A percentile compares a stretch with the other conserved stretches of the same genome.
Conservation (phyloP, 164 flowering plant genomes). For the Macadamia tetraphylla region DNA sequence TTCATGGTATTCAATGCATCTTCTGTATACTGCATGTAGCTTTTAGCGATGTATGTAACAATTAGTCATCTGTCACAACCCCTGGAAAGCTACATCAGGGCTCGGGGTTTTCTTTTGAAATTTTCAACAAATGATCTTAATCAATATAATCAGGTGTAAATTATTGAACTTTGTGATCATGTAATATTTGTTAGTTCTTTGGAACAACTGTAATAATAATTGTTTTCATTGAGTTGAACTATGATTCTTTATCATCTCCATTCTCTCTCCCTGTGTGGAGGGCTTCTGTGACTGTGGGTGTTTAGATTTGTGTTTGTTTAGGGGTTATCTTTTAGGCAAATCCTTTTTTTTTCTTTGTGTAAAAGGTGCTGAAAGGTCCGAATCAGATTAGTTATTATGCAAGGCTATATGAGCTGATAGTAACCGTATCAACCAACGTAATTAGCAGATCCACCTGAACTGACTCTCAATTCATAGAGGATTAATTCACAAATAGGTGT, state of each 20-base stretch:
- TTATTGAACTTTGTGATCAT: background rate
- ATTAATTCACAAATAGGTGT: too few relatives aligned
- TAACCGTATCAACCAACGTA: too few relatives aligned
- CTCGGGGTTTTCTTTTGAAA: background rate
- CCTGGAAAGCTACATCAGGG: constrained; percentile 12
- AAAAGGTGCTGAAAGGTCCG: too few relatives aligned
- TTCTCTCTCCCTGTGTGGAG: background rate
- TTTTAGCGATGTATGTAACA: constrained; percentile 3
- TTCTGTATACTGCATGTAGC: constrained; percentile 8
- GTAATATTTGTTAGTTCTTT: background rate
- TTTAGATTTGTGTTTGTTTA: too few relatives aligned
- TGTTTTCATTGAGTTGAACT: background rate
- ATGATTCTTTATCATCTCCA: background rate
- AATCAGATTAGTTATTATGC: too few relatives aligned
- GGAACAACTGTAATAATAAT: background rate
- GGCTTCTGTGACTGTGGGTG: too few relatives aligned
- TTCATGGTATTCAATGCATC: background rate
- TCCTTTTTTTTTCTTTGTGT: too few relatives aligned
- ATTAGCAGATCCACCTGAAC: too few relatives aligned
- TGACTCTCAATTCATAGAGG: too few relatives aligned
- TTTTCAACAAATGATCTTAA: constrained; percentile 2
- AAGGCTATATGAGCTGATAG: too few relatives aligned
- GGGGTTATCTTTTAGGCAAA: too few relatives aligned
- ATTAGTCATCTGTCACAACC: background rate
- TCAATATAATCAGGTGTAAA: constrained; percentile 7